Evolutionary conservation across 805 yeast species (phyloP).

Genomic region (Kockiozyma suomiensis): DNA sequence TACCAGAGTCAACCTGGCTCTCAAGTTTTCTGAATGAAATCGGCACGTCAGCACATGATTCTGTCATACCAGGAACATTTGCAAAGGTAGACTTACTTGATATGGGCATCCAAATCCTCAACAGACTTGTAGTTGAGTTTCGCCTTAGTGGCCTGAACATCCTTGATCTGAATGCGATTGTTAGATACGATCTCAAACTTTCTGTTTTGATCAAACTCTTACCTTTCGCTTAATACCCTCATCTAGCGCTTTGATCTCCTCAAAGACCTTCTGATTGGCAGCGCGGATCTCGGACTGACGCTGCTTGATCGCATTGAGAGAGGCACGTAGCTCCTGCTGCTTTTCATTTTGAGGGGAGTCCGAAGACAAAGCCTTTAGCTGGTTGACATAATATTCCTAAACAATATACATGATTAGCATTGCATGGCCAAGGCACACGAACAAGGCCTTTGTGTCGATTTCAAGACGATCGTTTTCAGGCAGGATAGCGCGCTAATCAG

Average conservation of each 20-base stretch:
- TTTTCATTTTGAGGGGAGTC: constrained; percentile 28
- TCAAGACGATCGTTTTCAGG: not conserved
- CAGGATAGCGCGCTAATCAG: not conserved
- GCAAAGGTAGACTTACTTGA: constrained; percentile 18
- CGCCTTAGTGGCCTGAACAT: constrained; percentile 70
- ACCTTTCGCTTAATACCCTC: constrained; percentile 56
- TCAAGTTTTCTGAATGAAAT: constrained; percentile 52
- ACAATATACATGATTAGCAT: not conserved
- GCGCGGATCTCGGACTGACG: constrained; percentile 32
- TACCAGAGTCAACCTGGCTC: constrained; percentile 72
- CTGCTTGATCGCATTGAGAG: constrained; percentile 17
- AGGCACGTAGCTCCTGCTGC: constrained; percentile 27
- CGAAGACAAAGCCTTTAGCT: constrained; percentile 25
- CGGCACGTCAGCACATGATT: not conserved
- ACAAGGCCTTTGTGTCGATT: not conserved
- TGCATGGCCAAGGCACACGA: not conserved
- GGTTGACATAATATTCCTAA: constrained; percentile 25
- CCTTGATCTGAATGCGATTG: constrained; percentile 52
- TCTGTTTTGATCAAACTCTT: not conserved
- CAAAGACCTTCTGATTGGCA: constrained; percentile 45
- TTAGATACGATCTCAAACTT: not conserved
- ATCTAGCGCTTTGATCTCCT: constrained; percentile 73
- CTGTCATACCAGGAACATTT: no score
- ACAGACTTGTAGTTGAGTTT: constrained; percentile 61
- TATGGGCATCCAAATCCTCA: constrained; percentile 41